A percentile compares a stretch with the other conserved stretches of the same genome.
These are phyloP conservation scores for Extremus antarcticus DNA, from an alignment of 495 filamentous ascomycete genomes.

Conservation along the genomic window DNA sequence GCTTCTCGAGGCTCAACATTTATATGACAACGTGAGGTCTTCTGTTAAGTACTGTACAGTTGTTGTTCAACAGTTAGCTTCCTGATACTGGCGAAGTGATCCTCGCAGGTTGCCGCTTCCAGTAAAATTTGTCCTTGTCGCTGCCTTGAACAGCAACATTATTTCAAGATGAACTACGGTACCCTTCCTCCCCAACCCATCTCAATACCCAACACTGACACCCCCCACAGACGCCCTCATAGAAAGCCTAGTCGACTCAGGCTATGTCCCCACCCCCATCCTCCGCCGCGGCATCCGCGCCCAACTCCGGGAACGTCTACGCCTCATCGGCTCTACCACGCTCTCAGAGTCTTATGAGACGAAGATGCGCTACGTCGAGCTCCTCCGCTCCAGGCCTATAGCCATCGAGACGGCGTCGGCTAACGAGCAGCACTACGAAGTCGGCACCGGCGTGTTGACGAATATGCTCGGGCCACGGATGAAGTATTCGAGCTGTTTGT, in stretches of 20 bases:
- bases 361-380: constrained; percentile 48
- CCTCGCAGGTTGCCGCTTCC: too few species aligned
- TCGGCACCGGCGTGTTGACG: constrained; percentile 46
- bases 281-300: constrained; percentile 44
- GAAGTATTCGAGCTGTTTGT: constrained; percentile 54
- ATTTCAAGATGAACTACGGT: constrained; percentile 5
- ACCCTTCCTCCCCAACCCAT: neutral
- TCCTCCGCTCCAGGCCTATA: constrained; percentile 44
- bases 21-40: too few species aligned
- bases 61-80: too few species aligned
- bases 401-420: constrained; percentile 50
- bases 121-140: too few species aligned
- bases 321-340: constrained; percentile 36
- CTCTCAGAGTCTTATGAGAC: constrained; percentile 36
- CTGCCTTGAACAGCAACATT: too few species aligned
- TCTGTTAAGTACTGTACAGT: neutral
- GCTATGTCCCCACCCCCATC: constrained; percentile 39
- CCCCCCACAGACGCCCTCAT: neutral
- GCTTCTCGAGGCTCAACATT: too few species aligned
- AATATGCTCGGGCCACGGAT: constrained; percentile 50
- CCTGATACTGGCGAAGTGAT: too few species aligned
- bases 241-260: constrained; percentile 40
- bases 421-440: constrained; percentile 59
- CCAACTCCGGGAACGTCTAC: constrained; percentile 43
- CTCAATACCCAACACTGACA: neutral